These are phyloP conservation scores for Candida mesenterica DNA, from an alignment of 1,139 yeast genomes.

Conservation along the genomic window DNA sequence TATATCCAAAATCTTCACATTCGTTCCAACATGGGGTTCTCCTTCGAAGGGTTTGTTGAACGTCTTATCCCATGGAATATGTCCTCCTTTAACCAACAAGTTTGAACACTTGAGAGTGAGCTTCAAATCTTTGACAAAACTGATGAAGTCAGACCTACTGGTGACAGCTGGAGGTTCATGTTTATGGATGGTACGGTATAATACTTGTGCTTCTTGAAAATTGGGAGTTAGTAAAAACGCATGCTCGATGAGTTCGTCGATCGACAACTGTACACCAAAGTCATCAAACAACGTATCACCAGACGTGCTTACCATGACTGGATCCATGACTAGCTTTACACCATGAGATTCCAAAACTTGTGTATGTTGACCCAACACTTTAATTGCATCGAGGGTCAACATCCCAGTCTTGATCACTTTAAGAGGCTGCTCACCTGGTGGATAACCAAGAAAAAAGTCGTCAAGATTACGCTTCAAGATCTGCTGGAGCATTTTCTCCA, in stretches of 20 bases:
- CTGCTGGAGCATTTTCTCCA: slow-evolving; percentile 39
- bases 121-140: slow-evolving; percentile 46
- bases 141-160: slow-evolving; percentile 34
- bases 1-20: slow-evolving; percentile 47
- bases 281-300: slow-evolving; percentile 59
- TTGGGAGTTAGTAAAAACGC: slow-evolving; percentile 80
- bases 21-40: slow-evolving; percentile 12
- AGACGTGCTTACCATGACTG: slow-evolving; percentile 80
- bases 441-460: slow-evolving; percentile 52
- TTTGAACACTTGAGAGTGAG: slow-evolving; percentile 44
- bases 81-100: slow-evolving; percentile 82
- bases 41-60: slow-evolving; percentile 17
- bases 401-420: slow-evolving; percentile 80
- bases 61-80: slow-evolving; percentile 49
- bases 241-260: slow-evolving; percentile 47
- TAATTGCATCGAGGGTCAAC: slow-evolving; percentile 61
- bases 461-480: slow-evolving; percentile 56
- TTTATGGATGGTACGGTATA: slow-evolving; percentile 25
- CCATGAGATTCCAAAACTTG: slow-evolving; percentile 23
- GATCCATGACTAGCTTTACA: slow-evolving; percentile 63
- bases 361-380: slow-evolving; percentile 41
- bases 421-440: slow-evolving; percentile 29
- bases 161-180: slow-evolving; percentile 9
- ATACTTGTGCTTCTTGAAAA: slow-evolving; percentile 57
- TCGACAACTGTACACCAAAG: slow-evolving; percentile 33